phyloP scores from a whole-genome alignment of 345 rosid species.

The Populus alba region DNA sequence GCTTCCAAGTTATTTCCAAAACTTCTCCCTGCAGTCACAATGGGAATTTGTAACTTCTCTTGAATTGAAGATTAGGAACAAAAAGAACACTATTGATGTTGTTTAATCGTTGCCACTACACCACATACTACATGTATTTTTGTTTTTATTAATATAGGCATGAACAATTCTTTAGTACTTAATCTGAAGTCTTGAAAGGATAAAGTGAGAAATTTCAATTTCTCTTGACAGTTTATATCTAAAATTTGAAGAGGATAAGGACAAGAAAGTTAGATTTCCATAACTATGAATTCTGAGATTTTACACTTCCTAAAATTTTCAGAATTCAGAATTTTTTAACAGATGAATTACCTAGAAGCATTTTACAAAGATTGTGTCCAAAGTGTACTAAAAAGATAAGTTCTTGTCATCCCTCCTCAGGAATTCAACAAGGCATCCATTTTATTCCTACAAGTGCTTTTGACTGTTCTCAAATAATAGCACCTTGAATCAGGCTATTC shows the following conservation, averaged over 20 bases:
- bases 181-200: not conserved
- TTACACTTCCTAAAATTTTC: not conserved
- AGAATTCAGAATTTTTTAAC: no score
- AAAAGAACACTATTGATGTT: not conserved
- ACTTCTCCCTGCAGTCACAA: no score
- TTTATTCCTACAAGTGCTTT: not conserved
- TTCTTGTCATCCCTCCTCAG: no score
- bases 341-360: not conserved
- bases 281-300: not conserved
- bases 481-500: not conserved
- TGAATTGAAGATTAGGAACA: no score
- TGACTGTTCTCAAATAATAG: not conserved
- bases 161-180: no score
- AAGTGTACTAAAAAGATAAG: not conserved
- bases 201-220: not conserved
- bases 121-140: not conserved
- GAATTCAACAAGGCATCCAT: not conserved
- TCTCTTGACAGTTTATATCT: not conserved
- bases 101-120: not conserved
- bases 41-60: no score
- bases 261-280: not conserved
- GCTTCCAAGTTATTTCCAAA: no score
- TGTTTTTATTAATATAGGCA: no score
- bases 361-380: not conserved
- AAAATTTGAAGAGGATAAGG: not conserved